These are phyloP conservation scores for Prunus padus DNA, from an alignment of 306 rosid genomes.

Conservation along the genomic window DNA sequence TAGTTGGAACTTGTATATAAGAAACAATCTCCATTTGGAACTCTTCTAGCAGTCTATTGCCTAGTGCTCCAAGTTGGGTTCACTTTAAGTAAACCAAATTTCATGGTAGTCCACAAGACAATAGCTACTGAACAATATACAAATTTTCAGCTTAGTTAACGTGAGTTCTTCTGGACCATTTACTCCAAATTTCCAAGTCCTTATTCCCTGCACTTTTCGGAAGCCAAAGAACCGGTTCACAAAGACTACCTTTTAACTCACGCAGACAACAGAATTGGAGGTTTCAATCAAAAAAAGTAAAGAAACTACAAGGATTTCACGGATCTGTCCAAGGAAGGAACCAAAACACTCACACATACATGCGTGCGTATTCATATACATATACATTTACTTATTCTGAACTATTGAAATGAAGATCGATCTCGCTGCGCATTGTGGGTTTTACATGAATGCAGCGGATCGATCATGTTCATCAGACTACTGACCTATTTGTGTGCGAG, in stretches of 20 bases:
- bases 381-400: background rate
- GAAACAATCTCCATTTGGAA: background rate
- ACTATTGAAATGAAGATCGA: constrained; percentile 22
- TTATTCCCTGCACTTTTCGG: background rate
- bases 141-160: constrained; percentile 3
- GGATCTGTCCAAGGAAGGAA: constrained; percentile 4
- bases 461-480: constrained; percentile 14
- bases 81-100: constrained; percentile 1
- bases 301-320: background rate
- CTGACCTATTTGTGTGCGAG: background rate
- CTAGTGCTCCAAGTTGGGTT: background rate
- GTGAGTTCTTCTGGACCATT: background rate
- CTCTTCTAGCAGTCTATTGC: background rate
- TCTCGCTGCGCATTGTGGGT: constrained; percentile 15
- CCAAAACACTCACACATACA: background rate
- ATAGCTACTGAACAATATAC: constrained; percentile 14
- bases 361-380: background rate
- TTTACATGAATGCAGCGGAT: constrained; percentile 18
- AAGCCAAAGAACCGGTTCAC: constrained; percentile 3
- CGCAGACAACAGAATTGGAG: background rate
- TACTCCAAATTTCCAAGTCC: constrained; percentile 12
- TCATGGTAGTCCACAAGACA: constrained; percentile 8
- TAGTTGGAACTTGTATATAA: background rate
- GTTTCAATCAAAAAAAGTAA: background rate
- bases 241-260: background rate